phyloP scores from a whole-genome alignment of 768 basidiomycete species.

The Phallus indusiatus region DNA sequence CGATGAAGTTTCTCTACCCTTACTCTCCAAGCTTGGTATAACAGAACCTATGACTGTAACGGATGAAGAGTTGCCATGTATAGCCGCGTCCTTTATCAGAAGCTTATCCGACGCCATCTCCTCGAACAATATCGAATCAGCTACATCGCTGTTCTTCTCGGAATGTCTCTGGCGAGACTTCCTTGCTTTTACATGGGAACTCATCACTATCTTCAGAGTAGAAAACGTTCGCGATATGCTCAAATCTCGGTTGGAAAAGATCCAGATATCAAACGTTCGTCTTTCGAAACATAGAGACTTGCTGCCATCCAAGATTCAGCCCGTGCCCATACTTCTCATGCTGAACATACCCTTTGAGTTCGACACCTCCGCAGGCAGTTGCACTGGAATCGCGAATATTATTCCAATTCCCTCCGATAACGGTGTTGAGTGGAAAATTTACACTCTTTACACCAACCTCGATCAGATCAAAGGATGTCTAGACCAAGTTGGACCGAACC shows the following conservation, averaged over 20 bases:
- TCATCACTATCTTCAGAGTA: slow-evolving; percentile 44
- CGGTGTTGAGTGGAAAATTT: slow-evolving; percentile 35
- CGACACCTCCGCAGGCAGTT: slow-evolving; percentile 29
- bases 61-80: slow-evolving; percentile 1
- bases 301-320: slow-evolving; percentile 11
- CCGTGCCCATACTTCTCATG: slow-evolving; percentile 39
- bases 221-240: slow-evolving; percentile 34
- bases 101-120: slow-evolving; percentile 8
- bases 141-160: slow-evolving; percentile 26
- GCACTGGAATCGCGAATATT: slow-evolving; percentile 34
- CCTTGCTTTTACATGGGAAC: slow-evolving; percentile 53
- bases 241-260: slow-evolving; percentile 30
- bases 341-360: slow-evolving; percentile 49
- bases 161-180: slow-evolving; percentile 48
- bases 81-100: slow-evolving; percentile 33
- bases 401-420: slow-evolving; percentile 41
- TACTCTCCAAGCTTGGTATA: not conserved
- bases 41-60: not conserved
- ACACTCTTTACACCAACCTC: slow-evolving; percentile 41
- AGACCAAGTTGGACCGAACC: slow-evolving; percentile 36
- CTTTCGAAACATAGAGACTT: slow-evolving; percentile 8
- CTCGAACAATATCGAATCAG: slow-evolving; percentile 9
- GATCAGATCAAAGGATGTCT: slow-evolving; percentile 42
- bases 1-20: not conserved
- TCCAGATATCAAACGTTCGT: slow-evolving; percentile 9